Conservation (phyloP, 139 green algal genomes). For the Volvox reticuliferus region DNA sequence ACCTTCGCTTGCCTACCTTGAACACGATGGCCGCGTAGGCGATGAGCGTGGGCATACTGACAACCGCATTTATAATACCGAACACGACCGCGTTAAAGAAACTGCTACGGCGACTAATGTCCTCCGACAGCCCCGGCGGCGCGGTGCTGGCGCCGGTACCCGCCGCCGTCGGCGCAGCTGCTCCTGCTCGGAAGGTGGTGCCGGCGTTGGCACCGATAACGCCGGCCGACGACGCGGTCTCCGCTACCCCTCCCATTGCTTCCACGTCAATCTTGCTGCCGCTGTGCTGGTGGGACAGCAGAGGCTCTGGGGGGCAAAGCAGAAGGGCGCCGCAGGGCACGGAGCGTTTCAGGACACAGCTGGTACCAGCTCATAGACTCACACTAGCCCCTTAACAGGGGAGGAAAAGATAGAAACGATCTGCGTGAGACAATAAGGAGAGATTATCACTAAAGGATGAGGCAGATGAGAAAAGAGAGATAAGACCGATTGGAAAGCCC, state of each 20-base stretch:
- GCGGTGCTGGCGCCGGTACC: not conserved
- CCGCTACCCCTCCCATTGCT: not conserved
- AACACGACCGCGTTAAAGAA: slow-evolving; percentile 54
- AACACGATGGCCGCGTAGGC: slow-evolving; percentile 85
- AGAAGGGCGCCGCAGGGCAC: too few relatives aligned
- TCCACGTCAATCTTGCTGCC: not conserved
- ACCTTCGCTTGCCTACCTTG: slow-evolving; percentile 52
- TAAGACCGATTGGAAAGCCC: too few relatives aligned
- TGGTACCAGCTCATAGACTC: too few relatives aligned
- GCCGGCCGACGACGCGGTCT: not conserved
- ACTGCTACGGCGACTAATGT: not conserved
- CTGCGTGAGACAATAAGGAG: too few relatives aligned
- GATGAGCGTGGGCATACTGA: slow-evolving; percentile 79
- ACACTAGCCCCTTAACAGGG: too few relatives aligned
- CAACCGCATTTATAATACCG: slow-evolving; percentile 49
- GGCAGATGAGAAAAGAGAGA: too few relatives aligned
- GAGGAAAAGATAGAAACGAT: too few relatives aligned
- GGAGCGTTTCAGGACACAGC: too few relatives aligned
- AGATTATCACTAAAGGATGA: too few relatives aligned
- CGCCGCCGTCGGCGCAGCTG: not conserved
- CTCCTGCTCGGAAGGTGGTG: not conserved
- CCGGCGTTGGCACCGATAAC: not conserved
- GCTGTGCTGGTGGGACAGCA: not conserved
- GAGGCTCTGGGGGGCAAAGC: not conserved
- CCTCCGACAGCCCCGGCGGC: not conserved